These are phyloP conservation scores for Orbilia quercus DNA, from an alignment of 2,329 filamentous ascomycete species.

Conservation along the genomic window DNA sequence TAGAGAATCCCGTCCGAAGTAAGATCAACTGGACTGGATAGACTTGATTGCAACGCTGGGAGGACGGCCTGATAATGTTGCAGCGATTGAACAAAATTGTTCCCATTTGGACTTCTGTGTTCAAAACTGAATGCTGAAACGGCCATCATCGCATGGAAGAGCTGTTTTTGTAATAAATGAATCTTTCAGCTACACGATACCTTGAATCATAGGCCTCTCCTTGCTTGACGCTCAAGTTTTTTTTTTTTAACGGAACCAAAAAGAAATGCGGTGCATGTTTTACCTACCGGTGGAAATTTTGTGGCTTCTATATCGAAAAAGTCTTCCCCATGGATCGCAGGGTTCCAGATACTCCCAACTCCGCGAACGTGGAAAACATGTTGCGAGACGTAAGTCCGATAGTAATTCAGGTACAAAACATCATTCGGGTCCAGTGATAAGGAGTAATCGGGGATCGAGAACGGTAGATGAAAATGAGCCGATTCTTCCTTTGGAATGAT, in stretches of 20 bases:
- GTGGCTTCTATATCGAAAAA: conserved; percentile 66
- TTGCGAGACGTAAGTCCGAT: conserved; percentile 59
- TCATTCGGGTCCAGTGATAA: conserved; percentile 36
- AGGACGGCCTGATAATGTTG: conserved; percentile 70
- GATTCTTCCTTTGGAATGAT: conserved; percentile 44
- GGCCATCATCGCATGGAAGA: conserved; percentile 71
- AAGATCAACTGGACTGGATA: conserved; percentile 67
- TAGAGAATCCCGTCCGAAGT: conserved; percentile 70
- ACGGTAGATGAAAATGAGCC: conserved; percentile 27
- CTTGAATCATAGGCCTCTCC: not conserved
- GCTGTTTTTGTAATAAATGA: conserved; percentile 62
- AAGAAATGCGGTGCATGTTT: conserved; percentile 15
- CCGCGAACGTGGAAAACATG: conserved; percentile 57
- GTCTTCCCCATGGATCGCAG: conserved; percentile 60
- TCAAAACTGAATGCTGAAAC: conserved; percentile 69
- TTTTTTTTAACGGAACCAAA: too few relatives aligned
- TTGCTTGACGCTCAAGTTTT: too few relatives aligned
- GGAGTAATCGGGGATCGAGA: conserved; percentile 31
- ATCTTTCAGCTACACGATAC: conserved; percentile 15
- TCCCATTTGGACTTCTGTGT: conserved; percentile 63
- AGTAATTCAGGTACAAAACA: conserved; percentile 58
- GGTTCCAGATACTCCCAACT: conserved; percentile 52
- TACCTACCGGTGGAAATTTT: conserved; percentile 68
- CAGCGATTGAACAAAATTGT: conserved; percentile 66
- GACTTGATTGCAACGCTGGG: conserved; percentile 65